phyloP scores from a whole-genome alignment of 805 yeast species.

The Saccharomycopsis sp. region DNA sequence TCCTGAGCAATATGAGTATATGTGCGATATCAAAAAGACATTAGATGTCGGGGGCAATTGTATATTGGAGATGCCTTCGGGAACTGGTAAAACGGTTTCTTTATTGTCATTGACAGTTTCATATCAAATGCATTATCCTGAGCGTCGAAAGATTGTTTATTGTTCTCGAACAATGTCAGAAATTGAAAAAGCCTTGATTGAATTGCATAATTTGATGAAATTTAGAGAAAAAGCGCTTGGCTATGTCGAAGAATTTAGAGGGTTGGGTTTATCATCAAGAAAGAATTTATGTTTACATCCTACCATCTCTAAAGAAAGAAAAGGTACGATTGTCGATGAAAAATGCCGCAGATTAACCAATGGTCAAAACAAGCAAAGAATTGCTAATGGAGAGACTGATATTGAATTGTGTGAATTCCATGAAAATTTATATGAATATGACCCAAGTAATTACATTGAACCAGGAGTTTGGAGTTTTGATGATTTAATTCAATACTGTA shows the following conservation, averaged over 20 bases:
- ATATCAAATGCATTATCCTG: constrained; percentile 91
- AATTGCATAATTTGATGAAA: constrained; percentile 81
- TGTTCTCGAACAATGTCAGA: constrained; percentile 99
- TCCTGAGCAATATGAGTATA: constrained; percentile 97
- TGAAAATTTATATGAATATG: constrained; percentile 79
- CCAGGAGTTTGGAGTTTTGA: constrained; percentile 95
- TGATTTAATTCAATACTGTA: constrained; percentile 68
- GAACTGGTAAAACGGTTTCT: constrained; percentile 96
- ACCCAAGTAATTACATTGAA: constrained; percentile 85
- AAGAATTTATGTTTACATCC: constrained; percentile 93
- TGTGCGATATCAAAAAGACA: constrained; percentile 91
- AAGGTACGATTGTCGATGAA: constrained; percentile 92
- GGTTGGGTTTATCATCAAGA: constrained; percentile 89
- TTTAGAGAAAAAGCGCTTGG: constrained; percentile 81
- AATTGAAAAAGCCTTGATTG: constrained; percentile 94
- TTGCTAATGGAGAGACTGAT: constrained; percentile 52
- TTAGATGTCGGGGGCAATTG: constrained; percentile 96
- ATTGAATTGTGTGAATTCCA: constrained; percentile 76
- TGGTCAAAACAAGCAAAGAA: constrained; percentile 70
- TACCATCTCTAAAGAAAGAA: constrained; percentile 74
- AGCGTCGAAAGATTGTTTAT: constrained; percentile 87
- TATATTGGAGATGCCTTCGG: constrained; percentile 98
- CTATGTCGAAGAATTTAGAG: constrained; percentile 82
- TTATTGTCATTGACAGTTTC: constrained; percentile 87
- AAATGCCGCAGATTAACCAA: constrained; percentile 91